Evolutionary conservation across 176 grass and related monocot species (phyloP).

Genomic region (Pontederia crassipes): DNA sequence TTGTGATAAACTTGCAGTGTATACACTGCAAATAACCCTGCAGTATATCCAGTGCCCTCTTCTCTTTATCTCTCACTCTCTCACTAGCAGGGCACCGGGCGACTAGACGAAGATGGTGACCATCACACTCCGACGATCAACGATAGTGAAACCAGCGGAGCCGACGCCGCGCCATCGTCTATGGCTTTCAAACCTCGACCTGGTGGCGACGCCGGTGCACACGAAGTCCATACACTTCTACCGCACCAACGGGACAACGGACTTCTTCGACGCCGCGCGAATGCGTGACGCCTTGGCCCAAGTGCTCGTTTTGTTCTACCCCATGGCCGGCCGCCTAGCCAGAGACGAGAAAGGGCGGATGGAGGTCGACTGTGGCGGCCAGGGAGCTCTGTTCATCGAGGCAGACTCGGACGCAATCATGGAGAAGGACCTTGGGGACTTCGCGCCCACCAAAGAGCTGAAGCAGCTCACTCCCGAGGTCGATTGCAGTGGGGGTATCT

Average conservation of each 20-base stretch:
- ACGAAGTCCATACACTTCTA: constrained; percentile 86
- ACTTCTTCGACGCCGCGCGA: constrained; percentile 56
- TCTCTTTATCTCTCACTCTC: too few species aligned
- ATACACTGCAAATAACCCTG: too few species aligned
- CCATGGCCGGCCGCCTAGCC: constrained; percentile 71
- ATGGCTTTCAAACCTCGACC: constrained; percentile 71
- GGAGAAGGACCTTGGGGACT: constrained; percentile 64
- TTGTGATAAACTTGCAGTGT: too few species aligned
- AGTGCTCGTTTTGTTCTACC: constrained; percentile 77
- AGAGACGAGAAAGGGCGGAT: constrained; percentile 73
- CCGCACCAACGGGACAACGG: constrained; percentile 7
- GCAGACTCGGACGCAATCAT: constrained; percentile 50
- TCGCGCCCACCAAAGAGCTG: constrained; percentile 79
- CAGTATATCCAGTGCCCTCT: too few species aligned
- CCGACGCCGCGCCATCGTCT: constrained; percentile 43
- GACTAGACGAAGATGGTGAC: constrained; percentile 37
- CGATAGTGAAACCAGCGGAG: constrained; percentile 51
- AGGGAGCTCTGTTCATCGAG: constrained; percentile 80
- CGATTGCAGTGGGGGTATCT: constrained; percentile 69
- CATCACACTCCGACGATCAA: constrained; percentile 44
- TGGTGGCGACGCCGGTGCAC: constrained; percentile 72
- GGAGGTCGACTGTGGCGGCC: constrained; percentile 72
- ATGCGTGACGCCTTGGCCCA: constrained; percentile 55
- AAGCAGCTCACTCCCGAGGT: constrained; percentile 70
- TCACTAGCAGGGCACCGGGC: too few species aligned